These are phyloP conservation scores for Plasmodium inui DNA, from an alignment of 169 alveolate genomes.

Conservation along the genomic window DNA sequence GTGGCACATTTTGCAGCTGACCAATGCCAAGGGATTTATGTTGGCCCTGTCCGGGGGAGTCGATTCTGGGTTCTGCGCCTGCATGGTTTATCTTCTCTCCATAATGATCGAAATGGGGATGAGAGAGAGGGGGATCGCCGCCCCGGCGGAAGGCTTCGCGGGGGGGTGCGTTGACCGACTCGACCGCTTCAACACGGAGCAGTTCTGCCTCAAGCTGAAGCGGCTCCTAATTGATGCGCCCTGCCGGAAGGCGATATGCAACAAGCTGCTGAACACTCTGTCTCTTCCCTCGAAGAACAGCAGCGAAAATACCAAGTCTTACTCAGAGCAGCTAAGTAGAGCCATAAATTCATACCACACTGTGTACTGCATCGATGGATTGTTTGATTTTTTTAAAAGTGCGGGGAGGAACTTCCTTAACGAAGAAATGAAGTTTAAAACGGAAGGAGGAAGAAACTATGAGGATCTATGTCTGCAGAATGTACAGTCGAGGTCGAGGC, in stretches of 20 bases:
- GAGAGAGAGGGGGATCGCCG: neutral
- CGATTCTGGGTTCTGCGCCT: slow-evolving; percentile 61
- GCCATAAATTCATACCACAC: slow-evolving; percentile 51
- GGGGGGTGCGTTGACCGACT: neutral
- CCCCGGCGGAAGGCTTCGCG: neutral
- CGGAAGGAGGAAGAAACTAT: slow-evolving; percentile 59
- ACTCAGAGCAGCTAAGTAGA: slow-evolving; percentile 28
- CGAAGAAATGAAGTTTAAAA: slow-evolving; percentile 43
- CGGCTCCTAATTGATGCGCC: slow-evolving; percentile 25
- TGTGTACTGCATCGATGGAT: slow-evolving; percentile 26
- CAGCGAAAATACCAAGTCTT: slow-evolving; percentile 44
- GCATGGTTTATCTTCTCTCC: slow-evolving; percentile 61
- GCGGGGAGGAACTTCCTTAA: slow-evolving; percentile 27
- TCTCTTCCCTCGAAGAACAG: slow-evolving; percentile 66
- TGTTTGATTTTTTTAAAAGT: slow-evolving; percentile 40
- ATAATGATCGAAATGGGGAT: slow-evolving; percentile 41
- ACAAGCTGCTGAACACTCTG: slow-evolving; percentile 49
- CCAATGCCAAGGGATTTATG: slow-evolving; percentile 68
- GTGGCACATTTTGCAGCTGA: slow-evolving; percentile 63
- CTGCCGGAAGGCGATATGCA: slow-evolving; percentile 43
- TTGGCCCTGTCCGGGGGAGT: slow-evolving; percentile 75
- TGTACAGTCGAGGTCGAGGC: slow-evolving; percentile 83
- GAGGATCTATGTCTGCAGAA: slow-evolving; percentile 80
- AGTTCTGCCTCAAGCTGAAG: slow-evolving; percentile 15
- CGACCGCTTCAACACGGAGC: neutral